Evolutionary conservation across 768 basidiomycete genomes (phyloP), one percentile per base, ranked within the genome.

Genomic region (Tulasnella sp.): DNA sequence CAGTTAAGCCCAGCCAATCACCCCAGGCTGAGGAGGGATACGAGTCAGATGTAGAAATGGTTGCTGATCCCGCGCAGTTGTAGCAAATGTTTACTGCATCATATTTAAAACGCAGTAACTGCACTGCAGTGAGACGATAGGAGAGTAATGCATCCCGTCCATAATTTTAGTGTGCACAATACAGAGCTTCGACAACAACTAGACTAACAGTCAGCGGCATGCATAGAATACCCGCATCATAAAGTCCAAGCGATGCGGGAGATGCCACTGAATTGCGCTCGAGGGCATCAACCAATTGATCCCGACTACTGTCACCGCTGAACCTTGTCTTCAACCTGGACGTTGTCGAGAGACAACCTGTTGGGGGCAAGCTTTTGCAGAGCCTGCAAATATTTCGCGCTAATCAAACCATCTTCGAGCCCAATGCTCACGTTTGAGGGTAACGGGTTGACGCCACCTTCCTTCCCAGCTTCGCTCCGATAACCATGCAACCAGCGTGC

Each of bases 31-130:
- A 69, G 9, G 64, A 69, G 6, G 64, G 34, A 37, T 69, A 34
- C 31, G 64, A 69, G 31, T 69, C 64, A 69, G 64, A 69, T 28
- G 64, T 69, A 37, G 64, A 69, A 20, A 69, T 69, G 64, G 64
- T 37, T 69, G 14, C 64, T 2, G 34, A 37, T 69, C 11, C 64
- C 11, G 7, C 64, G 12, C 64, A 69, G 64, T 7, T 69, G 16
- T 69, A 69, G 64, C 31, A 69, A 11, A 37, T 28, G 12, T 28
- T 28, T 31, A 69, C 24, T 69, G 31, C n/a, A 69, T 69, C 34
- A 14, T 14, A 34, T 69, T 54, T n/a, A n/a, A n/a, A 54, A n/a
- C 54, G 24, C n/a, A 54, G 1, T 4, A 54, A 54, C 9, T 12
- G 24, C 11, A 12, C 54, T 7, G 8, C 22, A n/a, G 54, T 54